Conservation (phyloP, 345 rosid genomes). For the Gossypium longicalyx region DNA sequence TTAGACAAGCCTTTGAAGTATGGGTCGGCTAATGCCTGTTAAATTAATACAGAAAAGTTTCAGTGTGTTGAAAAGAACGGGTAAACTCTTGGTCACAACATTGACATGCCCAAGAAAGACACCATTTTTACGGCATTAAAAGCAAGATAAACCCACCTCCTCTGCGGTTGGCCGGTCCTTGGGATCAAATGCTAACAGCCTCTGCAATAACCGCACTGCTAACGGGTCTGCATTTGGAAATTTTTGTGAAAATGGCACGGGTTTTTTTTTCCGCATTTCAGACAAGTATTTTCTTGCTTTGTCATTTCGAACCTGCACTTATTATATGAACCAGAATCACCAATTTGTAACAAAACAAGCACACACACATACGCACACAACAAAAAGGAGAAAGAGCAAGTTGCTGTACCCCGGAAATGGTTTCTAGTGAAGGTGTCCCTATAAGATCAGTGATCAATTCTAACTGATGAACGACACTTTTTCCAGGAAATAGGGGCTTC, state of each 20-base stretch:
- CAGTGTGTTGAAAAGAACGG: not conserved
- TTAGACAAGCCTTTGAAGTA: constrained; percentile 91
- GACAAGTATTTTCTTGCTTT: constrained; percentile 85
- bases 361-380: not conserved
- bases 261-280: constrained; percentile 78
- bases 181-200: constrained; percentile 91
- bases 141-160: constrained; percentile 51
- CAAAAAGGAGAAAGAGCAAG: constrained; percentile 14
- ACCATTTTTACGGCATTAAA: constrained; percentile 5
- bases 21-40: constrained; percentile 89
- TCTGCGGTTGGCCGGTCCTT: constrained; percentile 92
- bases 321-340: not conserved
- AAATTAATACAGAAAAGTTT: constrained; percentile 12
- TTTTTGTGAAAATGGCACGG: constrained; percentile 67
- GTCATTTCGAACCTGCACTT: constrained; percentile 82
- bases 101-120: not conserved
- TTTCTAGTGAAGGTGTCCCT: constrained; percentile 83
- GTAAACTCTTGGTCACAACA: not conserved
- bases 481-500: constrained; percentile 98
- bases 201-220: constrained; percentile 70
- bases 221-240: constrained; percentile 82
- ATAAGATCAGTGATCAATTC: constrained; percentile 95
- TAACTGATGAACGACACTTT: constrained; percentile 92
- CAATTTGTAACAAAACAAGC: not conserved
- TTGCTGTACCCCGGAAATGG: constrained; percentile 69